Evolutionary conservation across 148 eudicot genomes (phyloP), one percentile per base, ranked within the genome.

Genomic region (Salicornia ramosissima): DNA sequence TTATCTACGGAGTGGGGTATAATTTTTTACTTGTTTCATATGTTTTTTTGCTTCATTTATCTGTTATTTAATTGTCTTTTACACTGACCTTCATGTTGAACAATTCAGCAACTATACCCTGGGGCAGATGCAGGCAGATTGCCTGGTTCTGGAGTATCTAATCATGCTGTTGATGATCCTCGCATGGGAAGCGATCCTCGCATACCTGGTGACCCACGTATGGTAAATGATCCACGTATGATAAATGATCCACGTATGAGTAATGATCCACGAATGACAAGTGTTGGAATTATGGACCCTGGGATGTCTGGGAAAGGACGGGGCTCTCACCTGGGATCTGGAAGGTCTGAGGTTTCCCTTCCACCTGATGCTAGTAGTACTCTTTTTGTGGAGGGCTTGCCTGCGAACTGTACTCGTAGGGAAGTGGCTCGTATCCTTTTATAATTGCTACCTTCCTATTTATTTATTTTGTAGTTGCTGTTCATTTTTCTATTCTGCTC

Each of bases 391-490:
- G 95, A 88, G 82, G 90, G 92, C 30, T 79, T 91, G 75, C 95
- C 97, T 74, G 69, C 88, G 24, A 87, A 85, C 66, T 88, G 95
- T 71, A 78, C 83, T 15, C 83, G 89, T 28, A 80, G 95, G 52
- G 95, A 91, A 71, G 95, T 89, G 43, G 84, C 97, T 39, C 97
- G 95, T 91, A 91, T 91, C 97, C 97, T 91, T 84, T 65, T 13
- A 33, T 12, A 8, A 11, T 42, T 36, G 26, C 52, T 28, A n/a
- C 26, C 67, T 49, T 28, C 36, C 36, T 43, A 55, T 45, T 52
- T 43, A 13, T 29, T 3, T 52, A 19, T 10, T 15, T 46, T 49
- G 8, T 70, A 68, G 6, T 34, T 52, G 66, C 45, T 34, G 22
- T 24, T 2, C 3, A 16, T 36, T 1, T 4, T 60, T 33, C 5